A percentile compares a stretch with the other conserved stretches of the same genome.
These are phyloP conservation scores for Ricinus communis DNA, from an alignment of 345 rosid species.

Conservation along the genomic window DNA sequence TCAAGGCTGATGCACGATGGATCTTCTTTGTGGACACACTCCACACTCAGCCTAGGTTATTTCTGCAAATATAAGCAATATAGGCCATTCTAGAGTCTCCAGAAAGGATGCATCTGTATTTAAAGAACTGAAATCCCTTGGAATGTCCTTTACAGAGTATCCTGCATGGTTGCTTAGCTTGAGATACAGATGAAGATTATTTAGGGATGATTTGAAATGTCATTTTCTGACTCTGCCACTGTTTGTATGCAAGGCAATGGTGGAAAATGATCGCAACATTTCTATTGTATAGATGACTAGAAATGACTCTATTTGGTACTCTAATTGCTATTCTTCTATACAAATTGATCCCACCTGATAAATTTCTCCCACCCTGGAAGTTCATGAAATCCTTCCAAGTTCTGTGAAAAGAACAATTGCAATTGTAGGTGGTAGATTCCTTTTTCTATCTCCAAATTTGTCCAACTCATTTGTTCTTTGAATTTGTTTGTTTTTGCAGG, in stretches of 20 bases:
- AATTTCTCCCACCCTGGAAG: background rate
- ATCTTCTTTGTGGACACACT: too few species aligned
- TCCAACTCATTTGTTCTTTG: background rate
- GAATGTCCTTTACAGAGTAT: background rate
- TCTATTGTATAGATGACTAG: background rate
- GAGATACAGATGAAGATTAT: background rate
- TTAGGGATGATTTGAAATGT: background rate
- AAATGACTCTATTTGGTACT: background rate
- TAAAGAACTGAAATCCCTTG: too few species aligned
- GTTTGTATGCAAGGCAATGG: too few species aligned
- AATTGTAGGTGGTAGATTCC: background rate
- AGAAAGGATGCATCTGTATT: too few species aligned
- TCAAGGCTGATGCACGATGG: too few species aligned
- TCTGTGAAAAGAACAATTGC: background rate
- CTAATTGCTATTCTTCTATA: background rate
- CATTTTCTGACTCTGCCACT: background rate
- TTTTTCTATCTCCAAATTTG: background rate
- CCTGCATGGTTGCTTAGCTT: background rate
- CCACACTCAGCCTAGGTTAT: too few species aligned
- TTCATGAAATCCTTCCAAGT: background rate
- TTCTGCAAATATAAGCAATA: too few species aligned
- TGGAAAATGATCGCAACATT: too few species aligned
- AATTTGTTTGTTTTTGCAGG: slow-evolving; percentile 39
- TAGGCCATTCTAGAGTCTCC: too few species aligned
- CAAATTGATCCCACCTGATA: background rate